Evolutionary conservation across 768 basidiomycete species (phyloP).

Genomic region (Macrolepiota fuliginosa): DNA sequence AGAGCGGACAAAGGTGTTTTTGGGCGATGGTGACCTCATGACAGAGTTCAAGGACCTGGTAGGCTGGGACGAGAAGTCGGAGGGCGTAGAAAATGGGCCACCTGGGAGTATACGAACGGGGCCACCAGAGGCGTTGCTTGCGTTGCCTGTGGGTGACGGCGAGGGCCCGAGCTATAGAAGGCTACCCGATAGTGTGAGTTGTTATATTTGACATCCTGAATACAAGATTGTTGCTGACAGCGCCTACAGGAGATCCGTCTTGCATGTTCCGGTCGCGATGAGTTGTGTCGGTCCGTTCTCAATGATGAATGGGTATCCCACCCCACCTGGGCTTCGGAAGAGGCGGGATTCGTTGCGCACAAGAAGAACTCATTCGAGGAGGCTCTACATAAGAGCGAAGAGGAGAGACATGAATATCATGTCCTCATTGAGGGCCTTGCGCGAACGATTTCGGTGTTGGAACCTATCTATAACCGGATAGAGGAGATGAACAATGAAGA

Average conservation of each 20-base stretch:
- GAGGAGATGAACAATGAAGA: conserved; percentile 90
- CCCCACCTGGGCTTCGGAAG: conserved; percentile 97
- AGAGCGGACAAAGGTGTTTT: conserved; percentile 75
- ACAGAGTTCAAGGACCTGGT: conserved; percentile 84
- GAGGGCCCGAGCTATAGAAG: conserved; percentile 94
- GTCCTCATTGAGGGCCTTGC: conserved; percentile 90
- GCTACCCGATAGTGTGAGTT: conserved; percentile 82
- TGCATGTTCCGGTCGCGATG: conserved; percentile 92
- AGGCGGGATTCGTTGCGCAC: conserved; percentile 89
- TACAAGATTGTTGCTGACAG: conserved; percentile 1
- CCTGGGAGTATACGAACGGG: conserved; percentile 76
- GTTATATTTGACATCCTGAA: neutral
- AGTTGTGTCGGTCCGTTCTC: conserved; percentile 91
- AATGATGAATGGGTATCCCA: conserved; percentile 99
- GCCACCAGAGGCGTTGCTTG: conserved; percentile 73
- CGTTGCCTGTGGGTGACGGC: conserved; percentile 77
- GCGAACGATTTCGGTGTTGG: conserved; percentile 88
- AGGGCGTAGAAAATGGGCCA: conserved; percentile 64
- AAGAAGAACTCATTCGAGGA: conserved; percentile 98
- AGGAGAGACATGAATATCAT: conserved; percentile 97
- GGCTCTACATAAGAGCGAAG: conserved; percentile 93
- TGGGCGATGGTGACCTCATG: conserved; percentile 80
- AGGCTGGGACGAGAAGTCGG: conserved; percentile 68
- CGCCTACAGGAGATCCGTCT: conserved; percentile 73
- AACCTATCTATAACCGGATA: conserved; percentile 82